Evolutionary conservation across 306 rosid genomes (phyloP).

Genomic region (Ormosia semicastrata): DNA sequence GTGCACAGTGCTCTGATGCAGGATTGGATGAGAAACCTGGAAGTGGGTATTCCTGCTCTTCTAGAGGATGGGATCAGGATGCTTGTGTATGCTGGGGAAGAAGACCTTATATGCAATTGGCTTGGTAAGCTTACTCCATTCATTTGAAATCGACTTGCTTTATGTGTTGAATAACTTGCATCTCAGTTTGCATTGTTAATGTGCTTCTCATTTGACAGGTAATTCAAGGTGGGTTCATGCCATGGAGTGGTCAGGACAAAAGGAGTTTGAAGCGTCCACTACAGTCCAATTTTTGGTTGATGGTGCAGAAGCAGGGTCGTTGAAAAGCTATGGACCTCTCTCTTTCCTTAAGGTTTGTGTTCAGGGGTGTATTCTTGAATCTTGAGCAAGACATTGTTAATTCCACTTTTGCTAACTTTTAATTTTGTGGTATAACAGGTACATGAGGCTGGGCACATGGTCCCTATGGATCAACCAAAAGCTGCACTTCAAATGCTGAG

Average conservation of each 20-base stretch:
- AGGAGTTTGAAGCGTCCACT: constrained; percentile 38
- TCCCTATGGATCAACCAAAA: constrained; percentile 90
- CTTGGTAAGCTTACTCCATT: constrained; percentile 56
- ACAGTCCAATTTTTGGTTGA: constrained; percentile 47
- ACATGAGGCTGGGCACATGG: constrained; percentile 78
- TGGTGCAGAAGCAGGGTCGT: constrained; percentile 57
- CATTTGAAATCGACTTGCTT: not conserved
- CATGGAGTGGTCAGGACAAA: constrained; percentile 76
- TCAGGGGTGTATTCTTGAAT: not conserved
- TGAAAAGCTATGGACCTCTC: constrained; percentile 63
- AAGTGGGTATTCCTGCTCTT: constrained; percentile 76
- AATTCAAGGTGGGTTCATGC: constrained; percentile 79
- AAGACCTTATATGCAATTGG: constrained; percentile 95
- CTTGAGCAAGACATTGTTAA: not conserved
- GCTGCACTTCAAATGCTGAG: constrained; percentile 66
- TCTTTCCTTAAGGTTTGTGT: constrained; percentile 64
- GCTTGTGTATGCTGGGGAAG: constrained; percentile 87
- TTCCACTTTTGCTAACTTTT: not conserved
- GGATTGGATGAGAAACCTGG: constrained; percentile 84
- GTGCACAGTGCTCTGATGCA: constrained; percentile 53
- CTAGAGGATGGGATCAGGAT: constrained; percentile 82
- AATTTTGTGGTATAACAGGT: constrained; percentile 38
- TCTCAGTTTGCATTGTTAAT: not conserved
- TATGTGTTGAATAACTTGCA: not conserved
- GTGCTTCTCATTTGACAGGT: constrained; percentile 46